Evolutionary conservation across 2,329 filamentous ascomycete species (phyloP).

Genomic region (Epichloe sibirici): DNA sequence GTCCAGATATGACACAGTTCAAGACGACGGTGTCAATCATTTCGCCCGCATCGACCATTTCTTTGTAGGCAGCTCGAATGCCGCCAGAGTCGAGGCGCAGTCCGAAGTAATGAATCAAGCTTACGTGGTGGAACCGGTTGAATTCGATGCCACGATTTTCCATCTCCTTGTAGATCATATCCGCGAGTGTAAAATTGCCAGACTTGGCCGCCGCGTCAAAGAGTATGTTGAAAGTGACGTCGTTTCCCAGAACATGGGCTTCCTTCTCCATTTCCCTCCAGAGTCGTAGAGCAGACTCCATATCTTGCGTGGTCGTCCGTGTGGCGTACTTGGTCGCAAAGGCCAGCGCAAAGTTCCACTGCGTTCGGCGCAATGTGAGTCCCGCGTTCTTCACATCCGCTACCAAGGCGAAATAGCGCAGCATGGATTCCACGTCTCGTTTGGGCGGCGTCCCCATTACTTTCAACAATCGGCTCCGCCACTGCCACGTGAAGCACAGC

Average conservation of each 20-base stretch:
- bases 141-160: conserved; percentile 50
- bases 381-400: conserved; percentile 70
- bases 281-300: conserved; percentile 52
- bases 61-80: conserved; percentile 64
- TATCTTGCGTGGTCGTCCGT: conserved; percentile 46
- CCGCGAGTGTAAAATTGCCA: conserved; percentile 70
- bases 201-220: conserved; percentile 82
- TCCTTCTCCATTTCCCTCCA: conserved; percentile 86
- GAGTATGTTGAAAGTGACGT: conserved; percentile 85
- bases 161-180: conserved; percentile 80
- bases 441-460: conserved; percentile 53
- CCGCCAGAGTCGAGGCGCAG: conserved; percentile 60
- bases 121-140: conserved; percentile 72
- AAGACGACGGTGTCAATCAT: conserved; percentile 78
- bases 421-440: conserved; percentile 50
- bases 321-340: conserved; percentile 62
- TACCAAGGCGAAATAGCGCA: conserved; percentile 71
- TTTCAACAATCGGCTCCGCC: conserved; percentile 53
- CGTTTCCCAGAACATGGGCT: conserved; percentile 50
- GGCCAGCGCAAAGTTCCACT: conserved; percentile 79
- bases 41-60: conserved; percentile 75
- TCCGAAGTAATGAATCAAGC: conserved; percentile 74
- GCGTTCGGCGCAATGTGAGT: conserved; percentile 50
- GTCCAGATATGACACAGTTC: conserved; percentile 72
- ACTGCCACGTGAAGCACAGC: conserved; percentile 32